Conservation (phyloP, 208 protist genomes). For the Novymonas esmeraldas region DNA sequence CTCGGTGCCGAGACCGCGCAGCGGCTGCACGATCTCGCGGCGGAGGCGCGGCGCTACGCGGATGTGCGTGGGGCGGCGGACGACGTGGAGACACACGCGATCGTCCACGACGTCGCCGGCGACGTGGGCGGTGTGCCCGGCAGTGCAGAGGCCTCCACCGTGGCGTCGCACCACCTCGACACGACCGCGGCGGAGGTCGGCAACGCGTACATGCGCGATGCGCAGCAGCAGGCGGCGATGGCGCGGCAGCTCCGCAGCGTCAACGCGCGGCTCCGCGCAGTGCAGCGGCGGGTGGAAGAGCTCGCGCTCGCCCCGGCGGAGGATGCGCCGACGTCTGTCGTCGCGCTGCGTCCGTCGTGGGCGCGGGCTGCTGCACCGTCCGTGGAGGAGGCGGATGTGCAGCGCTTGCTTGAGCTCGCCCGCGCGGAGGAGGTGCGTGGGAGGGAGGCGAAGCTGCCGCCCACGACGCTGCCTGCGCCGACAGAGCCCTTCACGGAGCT, state of each 20-base stretch:
- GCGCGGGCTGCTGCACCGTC: neutral
- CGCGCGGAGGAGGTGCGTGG: conserved; percentile 44
- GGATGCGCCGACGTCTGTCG: conserved; percentile 8
- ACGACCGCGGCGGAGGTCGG: conserved; percentile 24
- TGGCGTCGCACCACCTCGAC: neutral
- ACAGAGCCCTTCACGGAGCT: conserved; percentile 18
- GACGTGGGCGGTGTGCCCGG: neutral
- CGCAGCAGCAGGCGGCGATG: conserved; percentile 8
- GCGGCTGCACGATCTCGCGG: conserved; percentile 16
- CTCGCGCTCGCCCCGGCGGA: conserved; percentile 17
- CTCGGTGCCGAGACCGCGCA: conserved; percentile 13
- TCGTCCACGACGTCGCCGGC: neutral
- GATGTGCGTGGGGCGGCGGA: conserved; percentile 2
- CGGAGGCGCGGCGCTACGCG: conserved; percentile 9
- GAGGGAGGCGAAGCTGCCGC: neutral
- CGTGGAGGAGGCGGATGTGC: conserved; percentile 33
- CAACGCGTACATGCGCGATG: conserved; percentile 52
- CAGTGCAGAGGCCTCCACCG: too few species aligned
- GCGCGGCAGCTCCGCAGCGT: conserved; percentile 31
- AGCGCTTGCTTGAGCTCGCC: conserved; percentile 46
- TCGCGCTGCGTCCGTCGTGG: conserved; percentile 24
- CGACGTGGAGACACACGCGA: neutral
- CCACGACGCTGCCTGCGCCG: neutral
- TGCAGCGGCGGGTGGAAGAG: conserved; percentile 19
- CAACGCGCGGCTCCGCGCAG: conserved; percentile 42